Evolutionary conservation across 164 flowering plant species (phyloP).

Genomic region (Kalanchoe fedtschenkoi): DNA sequence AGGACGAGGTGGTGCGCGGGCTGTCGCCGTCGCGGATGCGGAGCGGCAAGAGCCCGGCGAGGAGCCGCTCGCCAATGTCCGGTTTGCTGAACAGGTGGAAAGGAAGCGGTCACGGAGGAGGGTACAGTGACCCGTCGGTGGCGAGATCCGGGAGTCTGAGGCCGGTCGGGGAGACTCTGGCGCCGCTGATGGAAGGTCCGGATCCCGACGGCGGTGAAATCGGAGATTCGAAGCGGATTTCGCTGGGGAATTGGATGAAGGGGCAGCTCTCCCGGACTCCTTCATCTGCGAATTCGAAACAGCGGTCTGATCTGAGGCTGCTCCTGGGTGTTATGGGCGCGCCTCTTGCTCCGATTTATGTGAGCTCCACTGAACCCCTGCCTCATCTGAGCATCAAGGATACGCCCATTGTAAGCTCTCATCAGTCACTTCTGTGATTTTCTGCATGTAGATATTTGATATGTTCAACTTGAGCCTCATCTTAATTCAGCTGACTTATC

Average conservation of each 20-base stretch:
- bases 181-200: conserved; percentile 72
- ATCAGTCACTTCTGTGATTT: background rate
- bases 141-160: conserved; percentile 30
- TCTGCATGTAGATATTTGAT: background rate
- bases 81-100: conserved; percentile 23
- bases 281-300: conserved; percentile 19
- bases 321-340: conserved; percentile 5
- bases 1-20: conserved; percentile 45
- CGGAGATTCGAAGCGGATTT: conserved; percentile 28
- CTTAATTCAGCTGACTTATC: too few species aligned
- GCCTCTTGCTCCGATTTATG: conserved; percentile 4
- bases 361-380: background rate
- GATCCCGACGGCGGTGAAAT: conserved; percentile 52
- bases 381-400: conserved; percentile 8
- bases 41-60: conserved; percentile 28
- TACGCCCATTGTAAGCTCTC: conserved; percentile 8
- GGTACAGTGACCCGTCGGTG: background rate
- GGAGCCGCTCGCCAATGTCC: conserved; percentile 32
- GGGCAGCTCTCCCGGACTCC: background rate
- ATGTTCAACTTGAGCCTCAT: background rate
- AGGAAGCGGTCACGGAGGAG: background rate
- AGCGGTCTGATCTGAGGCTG: conserved; percentile 24
- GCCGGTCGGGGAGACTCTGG: conserved; percentile 50
- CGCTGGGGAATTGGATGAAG: conserved; percentile 80
- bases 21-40: conserved; percentile 39